Conservation (phyloP, 2,329 filamentous ascomycete genomes). For the Diaporthe citri region DNA sequence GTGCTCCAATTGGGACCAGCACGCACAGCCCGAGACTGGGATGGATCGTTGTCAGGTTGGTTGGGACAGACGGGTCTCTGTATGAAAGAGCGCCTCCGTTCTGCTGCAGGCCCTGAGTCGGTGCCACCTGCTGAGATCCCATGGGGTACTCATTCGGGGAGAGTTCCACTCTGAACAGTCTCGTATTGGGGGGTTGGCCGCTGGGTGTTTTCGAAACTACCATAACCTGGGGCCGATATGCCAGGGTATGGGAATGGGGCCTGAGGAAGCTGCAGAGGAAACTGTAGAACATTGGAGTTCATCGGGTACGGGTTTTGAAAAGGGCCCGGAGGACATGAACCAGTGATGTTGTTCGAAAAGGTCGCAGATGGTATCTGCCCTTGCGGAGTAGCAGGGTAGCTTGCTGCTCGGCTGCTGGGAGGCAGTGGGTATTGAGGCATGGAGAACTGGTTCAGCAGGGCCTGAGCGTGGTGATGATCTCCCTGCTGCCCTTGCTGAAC, state of each 20-base stretch:
- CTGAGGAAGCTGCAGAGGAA: background rate
- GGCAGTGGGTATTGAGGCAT: background rate
- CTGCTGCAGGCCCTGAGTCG: background rate
- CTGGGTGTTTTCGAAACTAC: background rate
- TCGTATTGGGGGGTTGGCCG: background rate
- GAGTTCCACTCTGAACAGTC: too few relatives aligned
- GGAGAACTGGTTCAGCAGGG: background rate
- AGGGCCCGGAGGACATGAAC: background rate
- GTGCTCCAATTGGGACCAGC: background rate
- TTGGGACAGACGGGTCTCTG: background rate
- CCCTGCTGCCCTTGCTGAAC: background rate
- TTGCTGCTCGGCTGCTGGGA: background rate
- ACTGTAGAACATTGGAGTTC: background rate
- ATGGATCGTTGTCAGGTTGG: background rate
- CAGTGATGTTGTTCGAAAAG: background rate
- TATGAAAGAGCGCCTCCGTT: background rate
- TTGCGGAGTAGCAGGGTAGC: background rate
- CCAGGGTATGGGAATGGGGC: background rate
- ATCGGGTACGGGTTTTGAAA: background rate
- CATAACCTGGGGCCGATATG: background rate
- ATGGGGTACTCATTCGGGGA: background rate
- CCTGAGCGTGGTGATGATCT: background rate
- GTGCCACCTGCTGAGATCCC: background rate
- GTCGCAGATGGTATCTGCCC: background rate
- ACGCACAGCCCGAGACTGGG: constrained; percentile 1